Base-by-base conservation (phyloP, 495 filamentous ascomycete genomes). In the Aspergillus nanangensis region DNA sequence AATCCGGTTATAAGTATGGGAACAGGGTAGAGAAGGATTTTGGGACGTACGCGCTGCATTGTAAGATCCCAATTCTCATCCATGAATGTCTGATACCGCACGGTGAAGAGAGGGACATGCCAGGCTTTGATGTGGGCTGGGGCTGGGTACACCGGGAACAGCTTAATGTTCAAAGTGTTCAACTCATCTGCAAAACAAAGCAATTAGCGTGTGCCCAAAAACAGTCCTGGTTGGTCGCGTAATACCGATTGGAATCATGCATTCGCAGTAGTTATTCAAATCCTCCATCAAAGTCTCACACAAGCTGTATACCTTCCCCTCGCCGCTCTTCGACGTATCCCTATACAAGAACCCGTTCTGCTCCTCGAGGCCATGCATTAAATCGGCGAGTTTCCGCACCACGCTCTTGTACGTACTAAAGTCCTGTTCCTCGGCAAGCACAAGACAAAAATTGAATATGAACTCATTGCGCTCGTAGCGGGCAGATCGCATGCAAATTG, bases 381-480 rank as follows among this genome's bases (percentile, higher is more conserved):
- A 76, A 40, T 81, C 77, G 11, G 90, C 93, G 11, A 97, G 71
- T 53, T 94, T 88, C 53, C 83, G 72, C 25, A 93, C 90, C 31
- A 97, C 87, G 47, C 81, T 83, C 63, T 90, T 83, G 60, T 94
- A 94, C 29, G 69, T 75, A 51, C 73, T 74, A 50, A 78, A 79
- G 47, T 87, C 82, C 5, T 70, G 74, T 56, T 84, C 80, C 46
- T 85, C 84, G 37, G 82, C 79, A 32, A 98, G 71, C 13, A 98
- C 88, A 17, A 97, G 62, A 38, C 87, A 87, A 54, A 97, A 95
- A 61, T 96, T 97, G 79, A 97, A 98, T 59, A 95, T 94, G 69
- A 94, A 96, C 61, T 95, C 87, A 67, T 97, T 98, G 41, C 93
- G 86, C 44, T 84, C 77, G 61, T 98, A 92, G 35, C 76, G 76